Percentiles rank a stretch among this genome's conserved stretches.
Evolutionary conservation across 1,284 basidiomycete genomes (phyloP).

Genomic region (Neonothopanus nambi): DNA sequence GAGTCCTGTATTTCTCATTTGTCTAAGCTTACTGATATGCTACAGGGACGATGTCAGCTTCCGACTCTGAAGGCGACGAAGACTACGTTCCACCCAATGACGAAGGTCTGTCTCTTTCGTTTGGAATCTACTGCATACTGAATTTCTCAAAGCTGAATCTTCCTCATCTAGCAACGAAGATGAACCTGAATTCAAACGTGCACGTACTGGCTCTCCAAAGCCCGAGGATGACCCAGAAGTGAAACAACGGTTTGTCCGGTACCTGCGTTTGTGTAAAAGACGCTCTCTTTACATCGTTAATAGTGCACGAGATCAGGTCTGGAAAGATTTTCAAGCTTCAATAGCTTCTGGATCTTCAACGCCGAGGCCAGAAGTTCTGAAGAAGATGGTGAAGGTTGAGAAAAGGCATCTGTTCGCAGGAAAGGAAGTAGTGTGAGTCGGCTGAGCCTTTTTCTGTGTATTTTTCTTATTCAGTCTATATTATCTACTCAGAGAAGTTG

Average conservation of each 20-base stretch:
- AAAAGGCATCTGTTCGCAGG: slow-evolving; percentile 74
- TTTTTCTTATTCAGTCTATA: slow-evolving; percentile 21
- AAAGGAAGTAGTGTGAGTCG: slow-evolving; percentile 64
- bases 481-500: slow-evolving; percentile 55
- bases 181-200: slow-evolving; percentile 32
- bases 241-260: slow-evolving; percentile 42
- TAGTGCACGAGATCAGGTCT: slow-evolving; percentile 54
- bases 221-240: slow-evolving; percentile 34
- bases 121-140: neutral
- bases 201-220: slow-evolving; percentile 25
- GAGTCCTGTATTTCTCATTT: no score
- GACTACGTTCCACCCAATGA: slow-evolving; percentile 62
- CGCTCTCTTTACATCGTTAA: neutral
- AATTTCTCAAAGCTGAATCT: slow-evolving; percentile 32
- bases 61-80: slow-evolving; percentile 65
- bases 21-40: no score
- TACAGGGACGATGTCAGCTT: slow-evolving; percentile 25
- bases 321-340: slow-evolving; percentile 63
- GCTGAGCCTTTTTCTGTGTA: slow-evolving; percentile 2
- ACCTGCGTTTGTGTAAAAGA: neutral
- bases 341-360: slow-evolving; percentile 29
- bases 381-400: slow-evolving; percentile 60
- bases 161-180: slow-evolving; percentile 30
- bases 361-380: slow-evolving; percentile 16
- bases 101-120: slow-evolving; percentile 30